Base-by-base conservation (phyloP, 2,329 filamentous ascomycete species). In the Fusarium transvaalense region DNA sequence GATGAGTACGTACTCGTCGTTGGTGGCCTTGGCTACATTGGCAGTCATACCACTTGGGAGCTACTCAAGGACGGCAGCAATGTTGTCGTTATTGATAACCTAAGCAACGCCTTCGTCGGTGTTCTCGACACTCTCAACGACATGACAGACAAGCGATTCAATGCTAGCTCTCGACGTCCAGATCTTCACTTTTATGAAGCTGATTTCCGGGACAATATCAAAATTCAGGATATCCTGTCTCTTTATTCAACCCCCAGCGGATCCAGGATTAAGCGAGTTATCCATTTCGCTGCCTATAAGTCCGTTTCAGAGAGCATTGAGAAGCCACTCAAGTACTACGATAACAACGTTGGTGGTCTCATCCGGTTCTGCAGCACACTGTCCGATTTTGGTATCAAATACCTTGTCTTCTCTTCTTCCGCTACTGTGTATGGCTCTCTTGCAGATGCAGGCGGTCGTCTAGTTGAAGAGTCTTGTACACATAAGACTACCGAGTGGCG, bases 241-340 rank as follows among this genome's bases (percentile, higher is more conserved):
- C 41, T 23, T 31, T 58, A 58, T 3, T 37, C 50, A 2, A 39
- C 27, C 10, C 5, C 0, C 0, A 27, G 12, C 14, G 51, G 51
- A 0, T 39, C 56, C 1, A 10, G 17, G 29, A 57, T 57, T 17
- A 59, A 59, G 19, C 39, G 88, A 1, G 88, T 91, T n/a, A 90
- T 91, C 59, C 89, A 91, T 73, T 91, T 91, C 68, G 89, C 89
- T 15, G 89, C 89, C 2, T 86, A 87, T 80, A 91, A 91, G 75
- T 87, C 88, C 3, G 88, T 91, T 0, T 84, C 84, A 27, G 88
- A 91, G 70, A 90, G 87, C 42, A 90, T 91, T 78, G 27, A 79
- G 82, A 60, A 66, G 13, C 89, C 89, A 1, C 77, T 91, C 57
- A 84, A 85, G 61, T 91, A 91, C 77, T 91, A 91, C 77, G 82